These are phyloP conservation scores for Colletotrichum sp. DNA, from an alignment of 2,329 filamentous ascomycete genomes.

Conservation along the genomic window DNA sequence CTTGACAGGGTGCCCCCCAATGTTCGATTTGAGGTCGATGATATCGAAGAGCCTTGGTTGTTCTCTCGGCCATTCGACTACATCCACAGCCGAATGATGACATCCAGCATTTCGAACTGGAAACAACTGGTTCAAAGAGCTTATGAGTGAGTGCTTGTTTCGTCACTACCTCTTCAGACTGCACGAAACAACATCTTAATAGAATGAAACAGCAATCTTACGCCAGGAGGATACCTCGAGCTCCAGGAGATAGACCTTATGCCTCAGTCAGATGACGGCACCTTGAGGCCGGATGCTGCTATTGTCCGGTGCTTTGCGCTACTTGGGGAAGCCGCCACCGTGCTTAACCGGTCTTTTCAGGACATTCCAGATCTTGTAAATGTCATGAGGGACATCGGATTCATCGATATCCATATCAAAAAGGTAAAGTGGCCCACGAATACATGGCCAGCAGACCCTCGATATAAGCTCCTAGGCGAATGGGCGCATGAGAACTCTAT, in stretches of 20 bases:
- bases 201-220: neutral
- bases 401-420: neutral
- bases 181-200: neutral
- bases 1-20: neutral
- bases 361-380: neutral
- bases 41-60: neutral
- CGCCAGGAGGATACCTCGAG: neutral
- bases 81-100: neutral
- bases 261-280: neutral
- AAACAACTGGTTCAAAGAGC: neutral
- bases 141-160: neutral
- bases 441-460: neutral
- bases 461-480: neutral
- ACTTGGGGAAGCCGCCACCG: neutral
- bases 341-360: neutral
- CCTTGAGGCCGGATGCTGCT: neutral
- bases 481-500: neutral
- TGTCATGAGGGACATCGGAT: neutral
- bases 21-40: neutral
- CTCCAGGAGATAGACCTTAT: neutral
- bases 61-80: neutral
- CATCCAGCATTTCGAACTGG: neutral
- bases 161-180: neutral
- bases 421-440: neutral
- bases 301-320: neutral